Base-by-base conservation (phyloP, 164 flowering plant species). In the Sedum album region DNA sequence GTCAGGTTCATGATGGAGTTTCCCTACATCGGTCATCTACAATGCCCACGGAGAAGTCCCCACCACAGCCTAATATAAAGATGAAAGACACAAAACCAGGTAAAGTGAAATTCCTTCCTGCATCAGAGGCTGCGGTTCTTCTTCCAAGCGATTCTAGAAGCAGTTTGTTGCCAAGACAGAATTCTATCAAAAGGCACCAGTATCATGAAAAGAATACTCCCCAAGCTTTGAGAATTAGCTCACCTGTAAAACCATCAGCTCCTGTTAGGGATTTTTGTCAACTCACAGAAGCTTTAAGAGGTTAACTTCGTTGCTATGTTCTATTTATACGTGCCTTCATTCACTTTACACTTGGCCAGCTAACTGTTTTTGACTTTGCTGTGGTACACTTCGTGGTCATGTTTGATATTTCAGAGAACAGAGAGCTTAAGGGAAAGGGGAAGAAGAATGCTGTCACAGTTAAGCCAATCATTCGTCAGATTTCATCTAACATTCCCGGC, bases 41-140 rank as follows among this genome's bases (percentile, higher is more conserved):
- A n/a, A 10, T 53, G 28, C 60, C 60, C 60, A 9, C 7, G 21
- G 28, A 23, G 60, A 26, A 25, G 60, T 23, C 60, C 13, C 60
- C 28, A 8, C 21, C 28, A 23, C 60, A 53, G 60, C 28, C 30
- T 1, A 21, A 21, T 53, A 53, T 23, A 13, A 53, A 23, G 30
- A 53, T 21, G 60, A 53, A 53, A 53, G 60, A 53, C 0, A 2
- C 26, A 53, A 53, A 23, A 10, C 28, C 13, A 21, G 7, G 60
- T 23, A 53, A 53, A 53, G 60, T 53, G 9, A 53, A 53, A 23
- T 53, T 21, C 30, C 60, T 53, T 53, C 60, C 28, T 6, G 11
- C 9, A 53, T 53, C 60, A 53, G 60, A 53, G 60, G 60, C 60
- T 53, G 60, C 60, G 1, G 28, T 21, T 53, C 60, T 53, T 53